Evolutionary conservation across 129 eudicot genomes (phyloP), one percentile per base, ranked within the genome.

Genomic region (Pulicaria dysenterica): DNA sequence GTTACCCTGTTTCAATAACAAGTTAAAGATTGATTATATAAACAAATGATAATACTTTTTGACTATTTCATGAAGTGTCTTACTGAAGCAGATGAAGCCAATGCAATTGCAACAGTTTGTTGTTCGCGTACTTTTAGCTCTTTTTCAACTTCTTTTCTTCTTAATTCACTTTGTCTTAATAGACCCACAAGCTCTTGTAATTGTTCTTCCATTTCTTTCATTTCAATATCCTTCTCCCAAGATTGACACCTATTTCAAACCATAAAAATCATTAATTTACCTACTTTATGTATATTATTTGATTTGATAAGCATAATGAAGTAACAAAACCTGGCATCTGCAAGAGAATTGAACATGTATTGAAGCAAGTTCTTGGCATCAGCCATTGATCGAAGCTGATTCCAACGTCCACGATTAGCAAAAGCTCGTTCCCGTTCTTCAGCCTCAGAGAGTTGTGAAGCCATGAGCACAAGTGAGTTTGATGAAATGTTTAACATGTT

Each of bases 391-490:
- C 99, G 97, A 12, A 94, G 81, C 72, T 94, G 99, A 84, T 90
- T 90, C 91, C 92, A 94, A 14, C 96, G 96, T 45, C 99, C 97
- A 70, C 96, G 97, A 12, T 47, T 88, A 48, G 85, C 81, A 43
- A 88, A 87, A 50, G 88, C 83, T 40, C 97, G 99, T 65, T 94
- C 99, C 40, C 99, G 74, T 75, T 94, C 99, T 86, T 94, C 99
- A 15, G 99, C 99, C 54, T 94, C 99, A n/a, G 99, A 94, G 46
- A 94, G 96, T 83, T 94, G 99, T 70, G 99, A 90, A 81, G 99
- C 99, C 99, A 94, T 94, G 16, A 88, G 81, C 38, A 94, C 99
- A 48, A 94, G 93, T 42, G 99, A 94, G 79, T 88, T 90, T 24
- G 99, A 94, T 5, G 99, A 82, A 69, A 94, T 83, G 85, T 85